These are phyloP conservation scores for maize (Zea mays) DNA, from an alignment of 176 grass and related monocot species.

Conservation along the genomic window DNA sequence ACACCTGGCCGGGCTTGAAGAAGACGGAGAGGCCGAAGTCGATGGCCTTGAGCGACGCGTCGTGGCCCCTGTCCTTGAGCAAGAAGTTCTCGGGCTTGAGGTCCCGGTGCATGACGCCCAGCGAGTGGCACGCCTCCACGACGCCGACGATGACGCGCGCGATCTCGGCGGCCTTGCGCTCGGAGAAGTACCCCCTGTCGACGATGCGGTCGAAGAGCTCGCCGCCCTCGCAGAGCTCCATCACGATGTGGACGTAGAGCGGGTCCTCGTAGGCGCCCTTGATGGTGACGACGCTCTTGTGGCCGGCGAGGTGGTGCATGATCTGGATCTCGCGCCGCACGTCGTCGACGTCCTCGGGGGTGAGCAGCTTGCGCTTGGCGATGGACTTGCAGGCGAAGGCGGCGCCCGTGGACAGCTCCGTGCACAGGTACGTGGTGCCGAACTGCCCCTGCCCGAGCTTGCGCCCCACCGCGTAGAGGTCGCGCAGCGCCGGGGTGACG, in stretches of 20 bases:
- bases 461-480: conserved; percentile 58
- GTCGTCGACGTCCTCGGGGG: conserved; percentile 66
- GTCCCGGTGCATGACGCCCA: conserved; percentile 72
- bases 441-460: conserved; percentile 84
- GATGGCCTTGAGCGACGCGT: conserved; percentile 65
- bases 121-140: conserved; percentile 73
- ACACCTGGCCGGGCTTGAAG: conserved; percentile 77
- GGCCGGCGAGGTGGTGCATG: conserved; percentile 69
- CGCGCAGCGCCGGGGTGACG: conserved; percentile 50
- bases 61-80: conserved; percentile 31
- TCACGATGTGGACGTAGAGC: conserved; percentile 77
- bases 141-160: conserved; percentile 64
- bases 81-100: conserved; percentile 79
- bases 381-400: conserved; percentile 67
- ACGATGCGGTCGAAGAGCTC: conserved; percentile 80
- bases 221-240: conserved; percentile 80
- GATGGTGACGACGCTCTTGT: conserved; percentile 65
- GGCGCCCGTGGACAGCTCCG: conserved; percentile 36
- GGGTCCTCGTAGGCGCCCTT: conserved; percentile 76
- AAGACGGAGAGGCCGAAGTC: conserved; percentile 79
- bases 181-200: conserved; percentile 61
- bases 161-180: conserved; percentile 64
- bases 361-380: conserved; percentile 66
- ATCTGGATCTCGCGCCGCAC: conserved; percentile 79
- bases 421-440: conserved; percentile 77